These are phyloP conservation scores for Epithemia pelagica DNA, from an alignment of 108 stramenopile species.

Conservation along the genomic window DNA sequence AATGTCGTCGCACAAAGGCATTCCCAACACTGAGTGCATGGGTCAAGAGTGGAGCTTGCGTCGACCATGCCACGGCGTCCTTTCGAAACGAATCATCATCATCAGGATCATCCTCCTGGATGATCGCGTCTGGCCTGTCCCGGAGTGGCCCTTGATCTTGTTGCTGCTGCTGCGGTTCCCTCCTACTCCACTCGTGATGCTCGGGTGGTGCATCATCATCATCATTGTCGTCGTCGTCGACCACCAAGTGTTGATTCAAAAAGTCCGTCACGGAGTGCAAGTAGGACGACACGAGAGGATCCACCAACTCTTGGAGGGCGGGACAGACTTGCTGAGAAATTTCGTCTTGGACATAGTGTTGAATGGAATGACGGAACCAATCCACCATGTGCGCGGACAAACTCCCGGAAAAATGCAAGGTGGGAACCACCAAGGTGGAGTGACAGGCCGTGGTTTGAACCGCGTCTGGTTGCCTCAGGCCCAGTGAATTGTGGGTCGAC, in stretches of 20 bases:
- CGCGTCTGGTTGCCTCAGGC: slow-evolving; percentile 5
- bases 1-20: slow-evolving; percentile 16
- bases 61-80: slow-evolving; percentile 1
- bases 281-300: slow-evolving; percentile 24
- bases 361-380: slow-evolving; percentile 49
- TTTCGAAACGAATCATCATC: slow-evolving; percentile 4
- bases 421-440: slow-evolving; percentile 14
- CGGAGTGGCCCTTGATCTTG: too few relatives aligned
- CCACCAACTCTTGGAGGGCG: slow-evolving; percentile 12
- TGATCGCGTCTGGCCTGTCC: background rate
- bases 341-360: slow-evolving; percentile 31
- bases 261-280: slow-evolving; percentile 17
- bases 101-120: background rate
- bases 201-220: too few relatives aligned
- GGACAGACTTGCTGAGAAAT: slow-evolving; percentile 42
- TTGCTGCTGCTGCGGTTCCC: too few relatives aligned
- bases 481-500: background rate
- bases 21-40: slow-evolving; percentile 13
- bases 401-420: slow-evolving; percentile 55
- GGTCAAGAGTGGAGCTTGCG: background rate
- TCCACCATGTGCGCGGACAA: slow-evolving; percentile 54
- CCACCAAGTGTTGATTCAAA: slow-evolving; percentile 15
- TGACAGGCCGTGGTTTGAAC: slow-evolving; percentile 20
- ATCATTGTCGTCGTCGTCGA: background rate
- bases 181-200: too few relatives aligned